Evolutionary conservation across 768 basidiomycete species (phyloP).

Genomic region (Neoboletus brunneissimus): DNA sequence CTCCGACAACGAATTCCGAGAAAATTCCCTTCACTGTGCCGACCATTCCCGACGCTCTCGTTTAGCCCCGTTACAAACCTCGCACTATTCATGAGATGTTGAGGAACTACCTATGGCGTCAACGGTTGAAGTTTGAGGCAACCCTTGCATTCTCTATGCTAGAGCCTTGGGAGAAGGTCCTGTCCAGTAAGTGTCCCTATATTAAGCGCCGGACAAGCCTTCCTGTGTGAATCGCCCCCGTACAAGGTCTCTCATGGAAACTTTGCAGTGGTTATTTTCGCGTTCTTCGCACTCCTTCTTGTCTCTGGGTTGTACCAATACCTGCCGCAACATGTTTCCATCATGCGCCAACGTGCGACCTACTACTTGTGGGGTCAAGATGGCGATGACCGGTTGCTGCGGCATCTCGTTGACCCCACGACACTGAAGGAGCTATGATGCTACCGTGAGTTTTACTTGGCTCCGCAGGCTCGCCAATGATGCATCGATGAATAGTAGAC

Average conservation of each 20-base stretch:
- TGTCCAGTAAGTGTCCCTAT: conserved; percentile 47
- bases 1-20: not conserved
- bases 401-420: conserved; percentile 28
- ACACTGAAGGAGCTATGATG: conserved; percentile 30
- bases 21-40: not conserved
- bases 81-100: conserved; percentile 26
- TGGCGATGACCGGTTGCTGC: conserved; percentile 33
- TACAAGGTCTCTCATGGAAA: conserved; percentile 5
- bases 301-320: conserved; percentile 53
- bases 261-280: conserved; percentile 41
- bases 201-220: not conserved
- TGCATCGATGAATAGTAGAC: not conserved
- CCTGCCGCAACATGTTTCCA: conserved; percentile 55
- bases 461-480: conserved; percentile 2
- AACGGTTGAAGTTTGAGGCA: conserved; percentile 42
- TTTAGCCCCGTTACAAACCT: not conserved
- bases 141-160: conserved; percentile 61
- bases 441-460: conserved; percentile 13
- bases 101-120: conserved; percentile 31
- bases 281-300: conserved; percentile 43
- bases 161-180: conserved; percentile 67
- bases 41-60: not conserved
- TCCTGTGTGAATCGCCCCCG: not conserved
- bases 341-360: conserved; percentile 51
- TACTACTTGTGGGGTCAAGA: conserved; percentile 68